Evolutionary conservation across 2,329 filamentous ascomycete species (phyloP).

Genomic region (Exophiala mesophila): DNA sequence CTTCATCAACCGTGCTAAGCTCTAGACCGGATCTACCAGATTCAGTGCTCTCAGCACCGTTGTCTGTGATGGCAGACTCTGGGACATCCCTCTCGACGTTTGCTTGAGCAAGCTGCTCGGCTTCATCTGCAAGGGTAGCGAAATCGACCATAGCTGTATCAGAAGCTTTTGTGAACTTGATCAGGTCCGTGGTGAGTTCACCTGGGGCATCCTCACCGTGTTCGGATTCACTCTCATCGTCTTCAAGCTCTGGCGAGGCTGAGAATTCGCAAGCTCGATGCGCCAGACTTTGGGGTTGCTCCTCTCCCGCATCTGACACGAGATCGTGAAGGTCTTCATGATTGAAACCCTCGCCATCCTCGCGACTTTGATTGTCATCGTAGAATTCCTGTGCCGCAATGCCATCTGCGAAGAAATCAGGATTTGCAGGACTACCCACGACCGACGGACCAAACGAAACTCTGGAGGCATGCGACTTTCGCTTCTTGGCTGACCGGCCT

Average conservation of each 20-base stretch:
- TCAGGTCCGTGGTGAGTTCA: constrained; percentile 21
- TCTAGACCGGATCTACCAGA: neutral
- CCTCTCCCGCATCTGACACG: constrained; percentile 6
- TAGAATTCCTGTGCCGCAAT: constrained; percentile 48
- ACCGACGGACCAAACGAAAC: constrained; percentile 26
- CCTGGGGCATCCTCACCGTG: constrained; percentile 22
- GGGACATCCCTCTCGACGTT: constrained; percentile 11
- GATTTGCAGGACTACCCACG: constrained; percentile 38
- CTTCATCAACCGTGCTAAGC: constrained; percentile 11
- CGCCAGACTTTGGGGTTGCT: constrained; percentile 1
- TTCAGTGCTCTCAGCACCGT: neutral
- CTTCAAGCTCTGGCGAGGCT: constrained; percentile 13
- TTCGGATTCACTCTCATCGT: constrained; percentile 7
- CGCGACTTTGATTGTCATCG: constrained; percentile 32
- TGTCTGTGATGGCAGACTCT: constrained; percentile 21
- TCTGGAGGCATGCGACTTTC: constrained; percentile 22
- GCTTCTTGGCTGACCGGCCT: constrained; percentile 19
- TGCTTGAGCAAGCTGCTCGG: constrained; percentile 18
- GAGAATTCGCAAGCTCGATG: neutral
- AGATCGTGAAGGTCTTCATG: constrained; percentile 18
- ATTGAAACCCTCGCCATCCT: constrained; percentile 14
- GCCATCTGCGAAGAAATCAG: constrained; percentile 58
- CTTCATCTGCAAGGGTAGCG: constrained; percentile 20
- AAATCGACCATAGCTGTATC: constrained; percentile 26
- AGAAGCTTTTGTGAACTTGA: constrained; percentile 22